Evolutionary conservation across 345 rosid species (phyloP).

Genomic region (Salix caprea): DNA sequence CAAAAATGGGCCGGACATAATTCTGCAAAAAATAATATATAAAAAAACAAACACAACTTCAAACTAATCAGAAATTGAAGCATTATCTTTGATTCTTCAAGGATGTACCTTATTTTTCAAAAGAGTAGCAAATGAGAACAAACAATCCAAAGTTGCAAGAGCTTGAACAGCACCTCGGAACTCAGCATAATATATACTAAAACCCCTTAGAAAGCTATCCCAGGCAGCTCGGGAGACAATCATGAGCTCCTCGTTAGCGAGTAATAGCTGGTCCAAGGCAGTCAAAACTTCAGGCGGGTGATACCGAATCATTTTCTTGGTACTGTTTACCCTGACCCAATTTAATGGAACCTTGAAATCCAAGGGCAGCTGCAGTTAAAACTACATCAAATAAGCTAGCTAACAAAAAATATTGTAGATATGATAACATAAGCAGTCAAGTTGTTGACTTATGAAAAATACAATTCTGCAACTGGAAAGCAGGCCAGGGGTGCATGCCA

Average conservation of each 20-base stretch:
- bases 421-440: not conserved
- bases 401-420: not conserved
- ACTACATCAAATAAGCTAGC: slow-evolving; percentile 7
- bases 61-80: slow-evolving; percentile 11
- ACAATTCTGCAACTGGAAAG: not conserved
- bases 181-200: slow-evolving; percentile 59
- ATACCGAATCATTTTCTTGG: slow-evolving; percentile 81
- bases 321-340: slow-evolving; percentile 85
- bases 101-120: slow-evolving; percentile 62
- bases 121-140: slow-evolving; percentile 78
- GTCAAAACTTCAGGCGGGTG: slow-evolving; percentile 82
- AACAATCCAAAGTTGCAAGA: slow-evolving; percentile 86
- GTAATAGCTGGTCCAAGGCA: slow-evolving; percentile 64
- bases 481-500: not conserved
- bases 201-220: slow-evolving; percentile 66
- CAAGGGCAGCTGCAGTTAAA: slow-evolving; percentile 58
- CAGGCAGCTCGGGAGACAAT: slow-evolving; percentile 71
- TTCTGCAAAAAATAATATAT: slow-evolving; percentile 41
- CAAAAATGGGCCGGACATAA: slow-evolving; percentile 63
- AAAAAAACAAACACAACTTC: slow-evolving; percentile 1
- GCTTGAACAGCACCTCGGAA: slow-evolving; percentile 78
- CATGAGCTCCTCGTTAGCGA: slow-evolving; percentile 72
- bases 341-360: slow-evolving; percentile 64
- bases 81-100: slow-evolving; percentile 1
- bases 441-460: not conserved